phyloP scores from a whole-genome alignment of 2,329 filamentous ascomycete species.

The Pochonia chlamydosporia region DNA sequence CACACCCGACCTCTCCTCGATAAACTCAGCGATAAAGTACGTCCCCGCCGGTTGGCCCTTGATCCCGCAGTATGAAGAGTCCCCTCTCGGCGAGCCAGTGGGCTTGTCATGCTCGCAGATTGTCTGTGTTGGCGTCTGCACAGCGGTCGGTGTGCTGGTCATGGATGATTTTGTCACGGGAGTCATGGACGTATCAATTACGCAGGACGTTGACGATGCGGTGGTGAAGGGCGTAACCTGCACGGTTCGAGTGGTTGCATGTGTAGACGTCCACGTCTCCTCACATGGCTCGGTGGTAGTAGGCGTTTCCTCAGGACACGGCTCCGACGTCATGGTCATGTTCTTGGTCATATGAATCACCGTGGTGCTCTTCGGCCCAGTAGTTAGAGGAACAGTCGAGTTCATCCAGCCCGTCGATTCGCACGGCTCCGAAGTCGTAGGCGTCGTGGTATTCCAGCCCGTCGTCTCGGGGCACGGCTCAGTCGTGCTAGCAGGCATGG shows the following conservation, averaged over 20 bases:
- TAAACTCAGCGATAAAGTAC: slow-evolving; percentile 33
- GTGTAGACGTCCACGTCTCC: neutral
- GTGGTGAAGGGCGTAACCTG: neutral
- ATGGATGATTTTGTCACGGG: slow-evolving; percentile 22
- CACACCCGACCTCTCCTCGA: slow-evolving; percentile 25
- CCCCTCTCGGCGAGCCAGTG: slow-evolving; percentile 23
- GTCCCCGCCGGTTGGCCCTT: slow-evolving; percentile 27
- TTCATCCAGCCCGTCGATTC: no score
- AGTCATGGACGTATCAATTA: slow-evolving; percentile 28
- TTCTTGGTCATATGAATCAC: neutral
- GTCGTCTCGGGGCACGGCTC: slow-evolving; percentile 1
- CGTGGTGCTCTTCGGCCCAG: neutral
- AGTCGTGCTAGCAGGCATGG: neutral
- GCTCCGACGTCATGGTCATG: neutral
- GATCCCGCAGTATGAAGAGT: slow-evolving; percentile 31
- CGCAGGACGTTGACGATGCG: slow-evolving; percentile 8
- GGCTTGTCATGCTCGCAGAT: slow-evolving; percentile 22
- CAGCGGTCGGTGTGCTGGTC: slow-evolving; percentile 17
- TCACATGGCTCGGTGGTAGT: slow-evolving; percentile 5
- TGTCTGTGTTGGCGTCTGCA: slow-evolving; percentile 22
- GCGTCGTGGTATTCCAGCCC: neutral
- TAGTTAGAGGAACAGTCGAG: neutral
- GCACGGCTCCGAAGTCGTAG: no score
- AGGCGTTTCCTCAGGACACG: slow-evolving; percentile 6
- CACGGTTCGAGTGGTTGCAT: neutral